These are phyloP conservation scores for Puccinia coronata DNA, from an alignment of 1,284 basidiomycete species.

Conservation along the genomic window DNA sequence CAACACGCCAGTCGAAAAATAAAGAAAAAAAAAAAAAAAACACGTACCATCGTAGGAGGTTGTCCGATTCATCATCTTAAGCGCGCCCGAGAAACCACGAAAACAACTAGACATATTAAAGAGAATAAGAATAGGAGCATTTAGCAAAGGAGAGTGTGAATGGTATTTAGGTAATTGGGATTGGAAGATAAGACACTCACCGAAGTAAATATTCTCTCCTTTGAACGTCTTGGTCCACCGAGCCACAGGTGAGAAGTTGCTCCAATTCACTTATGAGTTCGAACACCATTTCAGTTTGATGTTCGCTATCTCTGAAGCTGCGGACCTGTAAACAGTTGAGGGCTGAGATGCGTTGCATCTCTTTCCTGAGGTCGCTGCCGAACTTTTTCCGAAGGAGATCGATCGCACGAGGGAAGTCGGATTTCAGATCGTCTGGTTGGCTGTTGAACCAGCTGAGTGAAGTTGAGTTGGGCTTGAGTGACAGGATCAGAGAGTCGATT, in stretches of 20 bases:
- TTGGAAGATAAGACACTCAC: background rate
- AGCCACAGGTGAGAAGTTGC: conserved; percentile 26
- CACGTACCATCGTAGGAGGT: conserved; percentile 46
- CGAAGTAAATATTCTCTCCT: conserved; percentile 41
- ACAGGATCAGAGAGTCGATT: conserved; percentile 37
- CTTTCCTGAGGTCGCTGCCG: conserved; percentile 40
- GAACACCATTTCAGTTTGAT: conserved; percentile 41
- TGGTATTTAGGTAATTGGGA: too few relatives aligned
- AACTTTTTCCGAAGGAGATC: conserved; percentile 26
- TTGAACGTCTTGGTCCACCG: conserved; percentile 21
- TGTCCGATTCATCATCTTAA: conserved; percentile 43
- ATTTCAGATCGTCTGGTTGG: conserved; percentile 32
- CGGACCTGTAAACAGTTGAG: conserved; percentile 35
- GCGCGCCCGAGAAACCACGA: conserved; percentile 43
- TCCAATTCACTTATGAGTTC: conserved; percentile 41
- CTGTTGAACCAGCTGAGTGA: conserved; percentile 26
- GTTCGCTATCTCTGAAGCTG: conserved; percentile 45
- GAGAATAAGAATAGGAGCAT: background rate
- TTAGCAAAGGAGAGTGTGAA: background rate
- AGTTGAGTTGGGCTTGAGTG: conserved; percentile 32
- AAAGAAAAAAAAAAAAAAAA: background rate
- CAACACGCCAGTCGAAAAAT: background rate
- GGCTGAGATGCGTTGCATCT: conserved; percentile 38
- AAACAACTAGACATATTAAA: conserved; percentile 16
- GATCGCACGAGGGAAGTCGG: conserved; percentile 18